Evolutionary conservation across 78 protist species (phyloP), one percentile per base, ranked within the genome.

Genomic region (Isochrysis galbana): DNA sequence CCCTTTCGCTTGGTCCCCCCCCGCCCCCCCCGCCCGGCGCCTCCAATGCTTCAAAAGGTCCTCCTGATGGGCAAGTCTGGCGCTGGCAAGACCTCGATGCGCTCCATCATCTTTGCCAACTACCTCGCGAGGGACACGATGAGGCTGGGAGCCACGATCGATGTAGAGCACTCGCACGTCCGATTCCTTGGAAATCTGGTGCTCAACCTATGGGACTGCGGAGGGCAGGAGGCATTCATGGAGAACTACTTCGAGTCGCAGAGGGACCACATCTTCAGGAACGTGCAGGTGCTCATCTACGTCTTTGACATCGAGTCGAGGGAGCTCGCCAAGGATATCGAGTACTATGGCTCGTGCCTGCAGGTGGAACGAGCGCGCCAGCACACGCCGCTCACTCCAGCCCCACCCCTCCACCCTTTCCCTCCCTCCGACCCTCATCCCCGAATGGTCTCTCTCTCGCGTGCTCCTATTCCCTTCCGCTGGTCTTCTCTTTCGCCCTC

Each of bases 201-300:
- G 22, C 97, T 98, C 48, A 98, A 98, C 91, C 96, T 98, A 32
- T 98, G 99, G 99, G 99, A 98, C 90, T 98, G 99, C 84, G 99
- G 99, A 23, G 99, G 98, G 92, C 80, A 89, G 77, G 98, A 97
- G 78, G 95, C 96, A n/a, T 98, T 97, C 93, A 96, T 98, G 96
- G 98, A 98, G 92, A 96, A 95, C 48, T 98, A 98, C 94, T 95
- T 98, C 41, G 94, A 97, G 42, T 94, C 97, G 39, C 99, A 98
- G 94, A 80, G 97, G 41, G 98, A 98, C 87, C 98, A 98, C 92
- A 98, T 98, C 91, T 98, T 98, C 97, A 90, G 96, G n/a, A 98
- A 98, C 91, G 99, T 98, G 5, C 98, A 93, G 72, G 99, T 98
- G 4, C 88, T 98, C 74, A 97, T 98, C 47, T 98, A 97, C 93